These are phyloP conservation scores for Mycena maculata DNA, from an alignment of 768 basidiomycete species.

Conservation along the genomic window DNA sequence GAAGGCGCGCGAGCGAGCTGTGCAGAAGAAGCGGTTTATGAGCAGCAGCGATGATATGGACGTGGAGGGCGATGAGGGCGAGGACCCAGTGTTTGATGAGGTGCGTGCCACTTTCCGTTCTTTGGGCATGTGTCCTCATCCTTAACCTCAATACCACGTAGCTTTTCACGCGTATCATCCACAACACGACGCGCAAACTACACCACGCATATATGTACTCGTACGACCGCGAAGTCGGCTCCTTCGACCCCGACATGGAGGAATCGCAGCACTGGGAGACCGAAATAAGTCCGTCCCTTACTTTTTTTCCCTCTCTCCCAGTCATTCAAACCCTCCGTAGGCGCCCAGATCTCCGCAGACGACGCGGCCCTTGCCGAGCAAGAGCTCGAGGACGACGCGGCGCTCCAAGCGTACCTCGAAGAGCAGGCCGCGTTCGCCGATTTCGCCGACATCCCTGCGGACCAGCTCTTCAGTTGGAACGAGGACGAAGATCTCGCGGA, in stretches of 20 bases:
- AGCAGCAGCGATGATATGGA: slow-evolving; percentile 60
- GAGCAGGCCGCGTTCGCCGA: slow-evolving; percentile 31
- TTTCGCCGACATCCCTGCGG: slow-evolving; percentile 31
- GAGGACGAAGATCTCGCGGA: slow-evolving; percentile 4
- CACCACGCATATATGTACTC: slow-evolving; percentile 31
- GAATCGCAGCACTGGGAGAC: slow-evolving; percentile 25
- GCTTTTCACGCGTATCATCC: slow-evolving; percentile 30
- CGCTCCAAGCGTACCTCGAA: slow-evolving; percentile 22
- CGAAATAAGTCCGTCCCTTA: slow-evolving; percentile 22
- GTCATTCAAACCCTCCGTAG: neutral
- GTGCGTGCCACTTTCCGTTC: neutral
- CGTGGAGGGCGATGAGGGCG: slow-evolving; percentile 60
- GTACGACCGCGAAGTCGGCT: slow-evolving; percentile 35
- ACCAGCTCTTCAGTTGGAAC: slow-evolving; percentile 28
- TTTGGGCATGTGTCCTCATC: neutral
- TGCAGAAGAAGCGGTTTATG: slow-evolving; percentile 50
- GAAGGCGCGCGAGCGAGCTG: slow-evolving; percentile 62
- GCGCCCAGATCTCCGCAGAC: neutral
- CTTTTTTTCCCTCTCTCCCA: neutral
- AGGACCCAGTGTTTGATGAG: slow-evolving; percentile 14
- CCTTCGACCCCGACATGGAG: slow-evolving; percentile 21
- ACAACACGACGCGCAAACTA: slow-evolving; percentile 25
- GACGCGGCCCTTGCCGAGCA: neutral
- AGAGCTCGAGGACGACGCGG: slow-evolving; percentile 13
- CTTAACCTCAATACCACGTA: neutral